A percentile compares a stretch with the other conserved stretches of the same genome.
Evolutionary conservation across 208 protist genomes (phyloP).

Genomic region (Leishmania braziliensis): DNA sequence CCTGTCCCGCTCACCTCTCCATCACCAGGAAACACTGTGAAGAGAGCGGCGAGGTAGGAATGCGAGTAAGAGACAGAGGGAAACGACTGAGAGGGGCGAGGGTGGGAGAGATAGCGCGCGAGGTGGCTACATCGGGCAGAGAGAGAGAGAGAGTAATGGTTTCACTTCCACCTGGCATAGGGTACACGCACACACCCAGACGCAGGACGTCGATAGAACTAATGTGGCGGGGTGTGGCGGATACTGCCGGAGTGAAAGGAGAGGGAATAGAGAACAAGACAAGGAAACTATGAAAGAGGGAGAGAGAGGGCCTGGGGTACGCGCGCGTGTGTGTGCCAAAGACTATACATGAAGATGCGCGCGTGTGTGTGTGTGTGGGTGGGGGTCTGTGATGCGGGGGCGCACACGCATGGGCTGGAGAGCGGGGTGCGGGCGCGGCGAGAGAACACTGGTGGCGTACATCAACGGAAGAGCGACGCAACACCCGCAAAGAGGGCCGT

Average conservation of each 20-base stretch:
- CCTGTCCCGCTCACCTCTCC: not conserved
- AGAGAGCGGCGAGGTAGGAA: constrained; percentile 19
- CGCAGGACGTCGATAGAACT: not conserved
- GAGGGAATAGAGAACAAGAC: constrained; percentile 10
- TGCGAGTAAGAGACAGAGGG: not conserved
- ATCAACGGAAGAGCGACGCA: not conserved
- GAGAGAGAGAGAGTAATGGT: not conserved
- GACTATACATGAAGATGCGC: not conserved
- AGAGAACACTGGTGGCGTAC: not conserved
- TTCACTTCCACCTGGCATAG: not conserved
- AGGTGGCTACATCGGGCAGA: constrained; percentile 1
- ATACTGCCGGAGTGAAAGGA: not conserved
- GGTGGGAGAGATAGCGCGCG: not conserved
- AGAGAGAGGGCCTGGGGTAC: too few relatives aligned
- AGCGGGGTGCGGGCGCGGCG: not conserved
- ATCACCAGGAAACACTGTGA: not conserved
- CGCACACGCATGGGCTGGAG: not conserved
- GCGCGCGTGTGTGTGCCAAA: not conserved
- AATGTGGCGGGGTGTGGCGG: too few relatives aligned
- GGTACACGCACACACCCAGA: not conserved
- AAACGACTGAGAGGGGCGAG: constrained; percentile 12
- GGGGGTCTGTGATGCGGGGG: not conserved
- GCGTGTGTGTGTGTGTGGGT: not conserved
- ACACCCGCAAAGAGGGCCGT: not conserved
- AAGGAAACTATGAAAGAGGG: not conserved